phyloP scores from a whole-genome alignment of 192 early-diverging fungal species.

The Jimgerdemannia lactiflua region DNA sequence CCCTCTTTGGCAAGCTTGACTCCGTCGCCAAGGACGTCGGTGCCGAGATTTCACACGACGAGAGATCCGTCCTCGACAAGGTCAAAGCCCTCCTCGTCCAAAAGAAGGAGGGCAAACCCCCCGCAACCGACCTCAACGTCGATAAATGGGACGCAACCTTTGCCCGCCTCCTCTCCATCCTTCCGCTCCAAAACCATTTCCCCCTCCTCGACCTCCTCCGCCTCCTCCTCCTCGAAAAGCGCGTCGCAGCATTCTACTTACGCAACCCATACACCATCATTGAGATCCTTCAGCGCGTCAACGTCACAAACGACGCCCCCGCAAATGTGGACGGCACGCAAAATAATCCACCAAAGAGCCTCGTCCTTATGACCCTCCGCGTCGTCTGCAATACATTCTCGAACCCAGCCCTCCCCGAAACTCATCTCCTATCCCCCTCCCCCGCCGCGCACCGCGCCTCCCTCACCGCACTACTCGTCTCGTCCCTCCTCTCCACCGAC shows the following conservation, averaged over 20 bases:
- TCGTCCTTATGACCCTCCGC: slow-evolving; percentile 57
- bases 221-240: slow-evolving; percentile 45
- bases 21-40: slow-evolving; percentile 4
- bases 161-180: slow-evolving; percentile 22
- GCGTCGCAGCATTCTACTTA: slow-evolving; percentile 42
- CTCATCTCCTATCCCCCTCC: slow-evolving; percentile 29
- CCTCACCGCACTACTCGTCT: slow-evolving; percentile 60
- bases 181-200: slow-evolving; percentile 52
- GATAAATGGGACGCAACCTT: slow-evolving; percentile 20
- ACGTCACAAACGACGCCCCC: slow-evolving; percentile 7
- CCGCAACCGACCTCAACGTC: slow-evolving; percentile 22
- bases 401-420: slow-evolving; percentile 25
- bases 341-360: slow-evolving; percentile 42
- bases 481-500: slow-evolving; percentile 54
- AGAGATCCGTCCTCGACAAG: not conserved
- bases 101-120: slow-evolving; percentile 26
- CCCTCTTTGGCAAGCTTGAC: slow-evolving; percentile 33
- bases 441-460: slow-evolving; percentile 44
- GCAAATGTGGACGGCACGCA: not conserved
- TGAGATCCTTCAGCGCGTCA: slow-evolving; percentile 18
- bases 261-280: slow-evolving; percentile 18
- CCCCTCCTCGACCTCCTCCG: slow-evolving; percentile 65
- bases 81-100: slow-evolving; percentile 1
- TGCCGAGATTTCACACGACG: not conserved
- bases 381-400: slow-evolving; percentile 65